Evolutionary conservation across 2,329 filamentous ascomycete species (phyloP).

Genomic region (Fusarium sp.): DNA sequence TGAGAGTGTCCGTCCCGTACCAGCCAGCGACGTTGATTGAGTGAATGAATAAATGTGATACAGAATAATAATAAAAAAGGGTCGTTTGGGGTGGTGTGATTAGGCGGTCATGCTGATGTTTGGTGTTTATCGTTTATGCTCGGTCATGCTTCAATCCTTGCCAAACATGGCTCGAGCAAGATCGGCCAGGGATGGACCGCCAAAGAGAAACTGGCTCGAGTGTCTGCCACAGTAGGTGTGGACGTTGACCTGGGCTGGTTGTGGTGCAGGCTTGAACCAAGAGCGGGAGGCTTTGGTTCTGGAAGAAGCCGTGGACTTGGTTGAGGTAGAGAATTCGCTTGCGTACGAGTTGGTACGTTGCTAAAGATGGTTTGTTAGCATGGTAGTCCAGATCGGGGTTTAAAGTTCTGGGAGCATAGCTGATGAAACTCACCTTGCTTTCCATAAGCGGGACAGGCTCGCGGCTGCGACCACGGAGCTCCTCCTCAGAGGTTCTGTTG

Average conservation of each 20-base stretch:
- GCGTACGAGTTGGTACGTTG: constrained; percentile 48
- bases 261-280: constrained; percentile 52
- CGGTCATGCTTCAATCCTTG: constrained; percentile 43
- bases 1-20: constrained; percentile 40
- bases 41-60: constrained; percentile 17
- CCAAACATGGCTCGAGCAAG: constrained; percentile 57
- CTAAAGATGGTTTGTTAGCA: constrained; percentile 37
- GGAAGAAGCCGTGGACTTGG: constrained; percentile 36
- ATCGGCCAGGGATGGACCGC: constrained; percentile 59
- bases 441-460: constrained; percentile 41
- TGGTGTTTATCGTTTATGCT: constrained; percentile 10
- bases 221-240: constrained; percentile 67
- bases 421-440: constrained; percentile 37
- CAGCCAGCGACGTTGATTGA: constrained; percentile 44
- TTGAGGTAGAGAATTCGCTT: constrained; percentile 43
- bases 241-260: constrained; percentile 62
- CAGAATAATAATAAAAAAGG: constrained; percentile 12
- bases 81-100: constrained; percentile 11
- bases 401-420: constrained; percentile 25
- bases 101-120: constrained; percentile 11
- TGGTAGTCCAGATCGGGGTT: not conserved
- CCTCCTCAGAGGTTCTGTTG: constrained; percentile 38
- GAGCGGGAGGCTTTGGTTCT: constrained; percentile 49
- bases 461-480: constrained; percentile 36
- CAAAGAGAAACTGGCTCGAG: constrained; percentile 64